A percentile compares a stretch with the other conserved stretches of the same genome.
Evolutionary conservation across 176 grass and related monocot species (phyloP).

Genomic region (Oryza glaberrima): DNA sequence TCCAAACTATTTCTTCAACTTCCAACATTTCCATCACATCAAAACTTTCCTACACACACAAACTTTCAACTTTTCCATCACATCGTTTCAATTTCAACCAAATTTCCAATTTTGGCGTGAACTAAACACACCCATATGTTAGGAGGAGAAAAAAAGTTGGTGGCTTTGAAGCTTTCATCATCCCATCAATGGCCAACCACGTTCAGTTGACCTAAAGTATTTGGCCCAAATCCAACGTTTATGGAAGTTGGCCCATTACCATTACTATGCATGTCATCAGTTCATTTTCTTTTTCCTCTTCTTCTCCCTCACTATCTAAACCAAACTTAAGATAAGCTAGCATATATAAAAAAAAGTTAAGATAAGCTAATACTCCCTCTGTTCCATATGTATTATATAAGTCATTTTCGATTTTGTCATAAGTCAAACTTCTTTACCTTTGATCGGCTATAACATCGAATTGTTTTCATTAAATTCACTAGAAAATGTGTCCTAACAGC

Average conservation of each 20-base stretch:
- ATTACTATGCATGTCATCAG: background rate
- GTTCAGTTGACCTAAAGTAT: background rate
- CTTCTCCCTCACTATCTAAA: background rate
- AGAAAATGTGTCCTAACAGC: too few species aligned
- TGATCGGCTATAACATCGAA: too few species aligned
- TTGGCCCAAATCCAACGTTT: background rate
- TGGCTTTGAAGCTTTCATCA: slow-evolving; percentile 4
- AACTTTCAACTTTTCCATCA: too few species aligned
- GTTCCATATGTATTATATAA: too few species aligned
- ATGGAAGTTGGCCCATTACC: slow-evolving; percentile 9
- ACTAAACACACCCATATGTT: background rate
- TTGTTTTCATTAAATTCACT: too few species aligned
- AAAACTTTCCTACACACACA: too few species aligned
- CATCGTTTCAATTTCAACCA: too few species aligned
- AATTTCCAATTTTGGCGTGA: too few species aligned
- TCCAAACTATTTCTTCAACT: too few species aligned
- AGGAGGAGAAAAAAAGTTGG: background rate
- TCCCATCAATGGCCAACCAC: slow-evolving; percentile 21
- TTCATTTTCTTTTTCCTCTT: background rate
- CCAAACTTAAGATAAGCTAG: background rate
- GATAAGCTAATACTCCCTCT: background rate
- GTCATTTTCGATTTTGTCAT: too few species aligned
- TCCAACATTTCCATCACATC: too few species aligned
- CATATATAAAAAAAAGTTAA: background rate
- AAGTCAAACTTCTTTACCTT: too few species aligned